Evolutionary conservation across 1,284 basidiomycete species (phyloP), one percentile per base, ranked within the genome.

Genomic region (Rhodotorula glutinis): DNA sequence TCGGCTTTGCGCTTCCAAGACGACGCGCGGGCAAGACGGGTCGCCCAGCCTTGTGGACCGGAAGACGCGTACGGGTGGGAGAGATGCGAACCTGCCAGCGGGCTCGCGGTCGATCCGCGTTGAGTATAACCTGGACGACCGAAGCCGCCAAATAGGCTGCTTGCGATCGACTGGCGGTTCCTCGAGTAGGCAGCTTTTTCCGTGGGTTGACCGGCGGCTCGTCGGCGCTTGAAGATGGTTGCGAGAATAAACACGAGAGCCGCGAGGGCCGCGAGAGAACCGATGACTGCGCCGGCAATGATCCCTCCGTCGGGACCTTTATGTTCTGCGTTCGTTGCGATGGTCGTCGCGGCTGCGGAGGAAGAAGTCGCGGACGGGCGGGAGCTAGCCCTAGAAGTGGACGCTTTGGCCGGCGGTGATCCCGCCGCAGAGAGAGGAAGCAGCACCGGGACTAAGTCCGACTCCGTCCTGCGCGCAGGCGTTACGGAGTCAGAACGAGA

Each of bases 1-100:
- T 64, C 60, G 9, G 56, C 47, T n/a, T 62, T 64, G 43, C 57
- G 52, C 17, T 40, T 43, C 66, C 66, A 68, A 27, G 58, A 61
- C 33, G 62, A 60, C 1, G 66, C 66, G 40, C 66, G 58, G 9
- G 59, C 38, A 21, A 68, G 56, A n/a, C 52, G 58, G 19, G n/a
- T 5, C 5, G 55, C 47, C 66, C 66, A 67, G 21, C 44, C 51
- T 5, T 30, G 41, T 13, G 43, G 23, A 0, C 43, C 27, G 21
- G 29, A 23, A 3, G 11, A 29, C 21, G 29, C 29, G 30, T 57
- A 46, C 23, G 56, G 43, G 13, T 57, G 56, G 23, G 56, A n/a
- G 7, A 29, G 57, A 9, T 59, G 46, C 27, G 49, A 11, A 30
- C 25, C 41, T 17, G 27, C 27, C n/a, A 53, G 19, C 62, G 62